Evolutionary conservation across 176 grass and related monocot species (phyloP), one percentile per base, ranked within the genome.

Genomic region (Microstegium vimineum): DNA sequence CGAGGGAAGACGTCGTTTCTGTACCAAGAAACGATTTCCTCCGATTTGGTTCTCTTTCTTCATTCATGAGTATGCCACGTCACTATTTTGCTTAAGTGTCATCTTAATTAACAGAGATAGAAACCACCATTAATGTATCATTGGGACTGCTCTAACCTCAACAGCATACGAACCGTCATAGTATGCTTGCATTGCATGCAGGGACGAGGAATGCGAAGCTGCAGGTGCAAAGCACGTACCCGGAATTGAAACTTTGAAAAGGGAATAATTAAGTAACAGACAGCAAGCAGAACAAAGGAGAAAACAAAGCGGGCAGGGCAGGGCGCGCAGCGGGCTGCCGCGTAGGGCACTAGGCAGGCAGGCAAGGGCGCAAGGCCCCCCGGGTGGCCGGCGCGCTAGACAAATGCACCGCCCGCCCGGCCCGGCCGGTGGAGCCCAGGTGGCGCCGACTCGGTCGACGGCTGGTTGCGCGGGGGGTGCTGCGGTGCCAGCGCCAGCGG

Each of bases 341-440:
- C 51, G 10, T 54, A 67, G n/a, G n/a, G n/a, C n/a, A n/a, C n/a
- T n/a, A n/a, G 72, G 54, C 20, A 70, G 46, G 5, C 46, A 18
- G 46, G 4, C n/a, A n/a, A n/a, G n/a, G n/a, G n/a, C n/a, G n/a
- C n/a, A n/a, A n/a, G n/a, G n/a, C n/a, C 0, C 46, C 16, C 15
- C 16, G 15, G 62, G n/a, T 52, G 3, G 42, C 16, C 25, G 36
- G 4, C n/a, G 82, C 9, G n/a, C 10, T 76, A 36, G 65, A 85
- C 82, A 81, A 81, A 89, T 49, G 78, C 78, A 56, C 87, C 56
- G 71, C 72, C 87, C 62, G 70, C 76, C 35, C 62, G 69, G 70
- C 35, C 75, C 23, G 20, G 81, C 66, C 26, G 72, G 78, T 82
- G 87, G 82, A 73, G 68, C 26, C 52, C 26, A 71, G 37, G 47